Percentiles rank a stretch among this genome's conserved stretches.
phyloP scores from a whole-genome alignment of 2,329 filamentous ascomycete genomes.

The Alternaria tenuissima region DNA sequence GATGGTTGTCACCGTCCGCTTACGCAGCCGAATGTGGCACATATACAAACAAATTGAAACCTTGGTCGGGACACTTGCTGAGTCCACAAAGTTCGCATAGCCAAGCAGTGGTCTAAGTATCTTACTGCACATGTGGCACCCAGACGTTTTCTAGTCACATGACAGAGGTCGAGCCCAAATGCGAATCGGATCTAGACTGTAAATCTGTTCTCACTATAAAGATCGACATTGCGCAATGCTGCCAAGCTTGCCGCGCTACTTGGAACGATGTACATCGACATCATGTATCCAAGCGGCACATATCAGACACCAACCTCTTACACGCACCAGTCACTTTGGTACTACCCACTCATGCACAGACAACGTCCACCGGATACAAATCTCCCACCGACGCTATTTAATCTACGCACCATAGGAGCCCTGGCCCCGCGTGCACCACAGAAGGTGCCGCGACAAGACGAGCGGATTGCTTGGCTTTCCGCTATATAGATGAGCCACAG shows the following conservation, averaged over 20 bases:
- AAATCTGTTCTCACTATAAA: slow-evolving; percentile 9
- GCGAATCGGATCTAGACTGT: neutral
- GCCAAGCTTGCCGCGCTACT: slow-evolving; percentile 20
- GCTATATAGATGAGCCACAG: slow-evolving; percentile 14
- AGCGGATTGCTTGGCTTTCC: slow-evolving; percentile 30
- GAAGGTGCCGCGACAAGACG: slow-evolving; percentile 10
- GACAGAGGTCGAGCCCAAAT: neutral
- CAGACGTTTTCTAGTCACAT: neutral
- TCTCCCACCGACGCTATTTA: neutral
- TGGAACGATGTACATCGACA: slow-evolving; percentile 15
- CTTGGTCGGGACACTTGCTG: neutral
- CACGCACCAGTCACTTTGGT: neutral
- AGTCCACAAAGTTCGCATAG: neutral
- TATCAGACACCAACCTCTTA: slow-evolving; percentile 1
- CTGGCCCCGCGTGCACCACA: slow-evolving; percentile 5
- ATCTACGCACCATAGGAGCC: neutral
- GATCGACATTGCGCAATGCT: slow-evolving; percentile 17
- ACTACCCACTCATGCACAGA: neutral
- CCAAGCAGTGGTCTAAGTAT: neutral
- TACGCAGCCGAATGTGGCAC: neutral
- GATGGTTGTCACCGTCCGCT: neutral
- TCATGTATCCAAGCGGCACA: slow-evolving; percentile 8
- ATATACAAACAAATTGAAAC: neutral
- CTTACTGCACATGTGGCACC: neutral
- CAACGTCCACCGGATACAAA: neutral